A percentile compares a stretch with the other conserved stretches of the same genome.
Conservation (phyloP, 306 rosid genomes). For the Herpetospermum pedunculosum region DNA sequence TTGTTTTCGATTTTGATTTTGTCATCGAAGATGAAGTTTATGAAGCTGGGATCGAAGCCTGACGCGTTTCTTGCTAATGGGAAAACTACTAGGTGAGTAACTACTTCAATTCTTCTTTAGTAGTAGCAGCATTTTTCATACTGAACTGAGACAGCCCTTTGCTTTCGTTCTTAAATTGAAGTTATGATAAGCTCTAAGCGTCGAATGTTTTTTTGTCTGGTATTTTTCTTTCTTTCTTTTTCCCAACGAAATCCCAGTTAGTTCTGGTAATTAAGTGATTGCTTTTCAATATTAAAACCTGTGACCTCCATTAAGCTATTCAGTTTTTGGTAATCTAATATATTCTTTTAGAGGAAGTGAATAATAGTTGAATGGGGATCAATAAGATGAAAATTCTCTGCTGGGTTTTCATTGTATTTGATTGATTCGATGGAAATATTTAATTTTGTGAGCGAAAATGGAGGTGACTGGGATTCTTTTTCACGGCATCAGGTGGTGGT, state of each 20-base stretch:
- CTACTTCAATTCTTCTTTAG: background rate
- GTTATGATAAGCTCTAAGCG: background rate
- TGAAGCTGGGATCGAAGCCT: constrained; percentile 94
- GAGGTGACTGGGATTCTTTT: background rate
- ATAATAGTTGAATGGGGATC: background rate
- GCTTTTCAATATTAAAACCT: background rate
- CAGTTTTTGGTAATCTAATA: background rate
- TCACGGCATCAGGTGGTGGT: constrained; percentile 41
- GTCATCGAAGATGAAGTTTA: constrained; percentile 66
- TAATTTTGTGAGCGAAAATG: constrained; percentile 6
- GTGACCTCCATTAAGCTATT: background rate
- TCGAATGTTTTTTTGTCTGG: background rate
- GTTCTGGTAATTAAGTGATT: background rate
- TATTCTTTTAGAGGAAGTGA: background rate
- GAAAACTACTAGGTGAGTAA: constrained; percentile 43
- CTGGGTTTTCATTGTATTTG: background rate
- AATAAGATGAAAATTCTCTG: background rate
- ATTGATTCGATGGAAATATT: background rate
- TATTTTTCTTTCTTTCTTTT: background rate
- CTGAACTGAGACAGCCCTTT: background rate
- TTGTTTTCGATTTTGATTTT: background rate
- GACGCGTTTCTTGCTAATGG: constrained; percentile 83
- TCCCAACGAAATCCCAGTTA: background rate
- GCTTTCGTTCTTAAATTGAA: background rate
- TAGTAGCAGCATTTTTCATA: background rate